These are phyloP conservation scores for Mollisiaceae sp. DNA, from an alignment of 2,329 filamentous ascomycete genomes.

Conservation along the genomic window DNA sequence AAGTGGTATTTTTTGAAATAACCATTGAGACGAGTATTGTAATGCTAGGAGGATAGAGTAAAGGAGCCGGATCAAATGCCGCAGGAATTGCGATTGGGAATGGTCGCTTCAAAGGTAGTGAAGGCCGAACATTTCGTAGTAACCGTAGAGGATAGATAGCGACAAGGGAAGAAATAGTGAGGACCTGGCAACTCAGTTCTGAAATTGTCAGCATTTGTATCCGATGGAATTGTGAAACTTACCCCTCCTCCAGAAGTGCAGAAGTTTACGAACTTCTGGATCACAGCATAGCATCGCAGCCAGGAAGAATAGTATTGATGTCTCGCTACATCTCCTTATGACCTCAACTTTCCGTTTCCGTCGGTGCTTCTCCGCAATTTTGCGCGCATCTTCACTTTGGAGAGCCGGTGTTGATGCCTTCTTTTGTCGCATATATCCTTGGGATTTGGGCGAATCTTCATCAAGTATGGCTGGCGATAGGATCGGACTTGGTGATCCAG, in stretches of 20 bases:
- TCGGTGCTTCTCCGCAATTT: conserved; percentile 45
- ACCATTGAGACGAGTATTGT: conserved; percentile 79
- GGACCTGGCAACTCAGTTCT: conserved; percentile 40
- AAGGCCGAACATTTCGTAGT: conserved; percentile 48
- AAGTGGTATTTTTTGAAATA: conserved; percentile 65
- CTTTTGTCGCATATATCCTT: conserved; percentile 22
- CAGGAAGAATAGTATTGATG: conserved; percentile 55
- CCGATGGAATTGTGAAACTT: conserved; percentile 26
- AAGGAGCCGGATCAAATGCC: conserved; percentile 87
- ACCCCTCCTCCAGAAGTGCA: conserved; percentile 58
- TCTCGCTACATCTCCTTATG: conserved; percentile 58
- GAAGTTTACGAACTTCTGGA: conserved; percentile 50
- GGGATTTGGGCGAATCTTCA: conserved; percentile 38
- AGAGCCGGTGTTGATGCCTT: conserved; percentile 9
- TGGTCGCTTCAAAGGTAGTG: conserved; percentile 33
- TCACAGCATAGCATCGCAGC: conserved; percentile 53
- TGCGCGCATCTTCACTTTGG: conserved; percentile 32
- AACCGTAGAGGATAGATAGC: conserved; percentile 65
- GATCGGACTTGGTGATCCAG: conserved; percentile 60
- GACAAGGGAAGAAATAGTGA: conserved; percentile 48
- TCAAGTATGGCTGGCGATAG: conserved; percentile 54
- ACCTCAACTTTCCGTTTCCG: conserved; percentile 54
- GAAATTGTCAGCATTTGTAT: conserved; percentile 29
- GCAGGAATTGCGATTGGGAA: conserved; percentile 62
- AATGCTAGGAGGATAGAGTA: conserved; percentile 83